These are phyloP conservation scores for Psidium guajava DNA, from an alignment of 345 rosid species.

Conservation along the genomic window DNA sequence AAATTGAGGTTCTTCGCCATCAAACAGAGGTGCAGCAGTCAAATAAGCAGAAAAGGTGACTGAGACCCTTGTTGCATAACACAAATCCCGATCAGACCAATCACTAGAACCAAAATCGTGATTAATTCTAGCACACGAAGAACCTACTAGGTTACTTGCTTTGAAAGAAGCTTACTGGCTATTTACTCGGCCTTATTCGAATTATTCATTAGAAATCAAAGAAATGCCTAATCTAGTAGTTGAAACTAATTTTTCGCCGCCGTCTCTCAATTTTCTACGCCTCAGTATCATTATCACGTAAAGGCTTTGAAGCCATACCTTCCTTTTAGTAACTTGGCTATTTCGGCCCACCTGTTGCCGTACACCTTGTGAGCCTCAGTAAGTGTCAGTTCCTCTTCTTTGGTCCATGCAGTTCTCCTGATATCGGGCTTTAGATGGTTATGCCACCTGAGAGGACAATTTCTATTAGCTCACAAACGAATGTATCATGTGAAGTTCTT, in stretches of 20 bases:
- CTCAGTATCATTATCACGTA: neutral
- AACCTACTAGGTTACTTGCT: neutral
- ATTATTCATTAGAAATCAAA: neutral
- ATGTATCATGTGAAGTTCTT: neutral
- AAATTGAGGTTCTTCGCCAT: neutral
- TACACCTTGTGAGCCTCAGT: conserved; percentile 25
- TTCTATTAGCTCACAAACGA: neutral
- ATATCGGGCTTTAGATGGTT: conserved; percentile 61
- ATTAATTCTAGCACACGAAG: neutral
- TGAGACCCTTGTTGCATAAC: neutral
- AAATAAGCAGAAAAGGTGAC: neutral
- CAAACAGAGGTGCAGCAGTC: neutral
- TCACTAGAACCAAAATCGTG: neutral
- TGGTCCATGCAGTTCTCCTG: conserved; percentile 42
- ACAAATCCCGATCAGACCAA: neutral
- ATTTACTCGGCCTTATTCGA: neutral
- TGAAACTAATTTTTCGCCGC: neutral
- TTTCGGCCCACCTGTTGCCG: conserved; percentile 76
- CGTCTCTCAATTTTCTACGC: neutral
- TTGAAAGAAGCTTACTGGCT: neutral
- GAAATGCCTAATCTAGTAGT: neutral
- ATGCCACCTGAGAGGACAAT: conserved; percentile 34
- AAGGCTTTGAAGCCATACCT: conserved; percentile 17
- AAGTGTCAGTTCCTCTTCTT: conserved; percentile 46
- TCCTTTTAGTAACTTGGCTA: conserved; percentile 56